phyloP scores from a whole-genome alignment of 805 yeast species.

The Kodamaea nitidulidarum region DNA sequence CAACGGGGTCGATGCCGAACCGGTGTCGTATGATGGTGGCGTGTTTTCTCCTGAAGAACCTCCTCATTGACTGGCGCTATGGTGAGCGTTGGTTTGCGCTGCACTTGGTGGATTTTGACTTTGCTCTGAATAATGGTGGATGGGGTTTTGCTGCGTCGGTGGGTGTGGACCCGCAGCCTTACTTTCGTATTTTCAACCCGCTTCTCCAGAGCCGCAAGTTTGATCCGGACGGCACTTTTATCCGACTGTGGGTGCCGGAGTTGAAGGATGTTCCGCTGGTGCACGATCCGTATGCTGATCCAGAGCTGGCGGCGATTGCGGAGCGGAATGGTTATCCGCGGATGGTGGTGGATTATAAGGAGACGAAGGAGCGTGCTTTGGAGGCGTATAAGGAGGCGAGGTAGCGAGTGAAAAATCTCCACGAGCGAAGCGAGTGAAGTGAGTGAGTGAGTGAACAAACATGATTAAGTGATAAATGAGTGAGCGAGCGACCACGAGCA shows the following conservation, averaged over 20 bases:
- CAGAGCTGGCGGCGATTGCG: slow-evolving; percentile 13
- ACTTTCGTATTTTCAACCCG: slow-evolving; percentile 53
- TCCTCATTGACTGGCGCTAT: slow-evolving; percentile 51
- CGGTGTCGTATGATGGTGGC: slow-evolving; percentile 53
- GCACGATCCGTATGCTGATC: slow-evolving; percentile 32
- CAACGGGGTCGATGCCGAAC: slow-evolving; percentile 53
- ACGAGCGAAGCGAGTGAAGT: no score
- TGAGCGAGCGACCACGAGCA: no score
- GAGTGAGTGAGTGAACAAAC: no score
- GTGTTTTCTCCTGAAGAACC: slow-evolving; percentile 46
- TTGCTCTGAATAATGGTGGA: slow-evolving; percentile 53
- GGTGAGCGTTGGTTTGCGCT: slow-evolving; percentile 51
- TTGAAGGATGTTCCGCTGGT: slow-evolving; percentile 26
- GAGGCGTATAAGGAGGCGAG: slow-evolving; percentile 38
- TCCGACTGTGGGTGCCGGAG: slow-evolving; percentile 50
- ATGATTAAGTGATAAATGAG: background rate
- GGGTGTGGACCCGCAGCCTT: slow-evolving; percentile 55
- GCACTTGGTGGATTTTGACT: slow-evolving; percentile 49
- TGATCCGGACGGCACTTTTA: slow-evolving; percentile 45
- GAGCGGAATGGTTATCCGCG: slow-evolving; percentile 34
- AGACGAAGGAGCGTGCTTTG: slow-evolving; percentile 40
- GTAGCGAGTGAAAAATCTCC: background rate
- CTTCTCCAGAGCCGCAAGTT: slow-evolving; percentile 46
- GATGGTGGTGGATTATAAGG: slow-evolving; percentile 43
- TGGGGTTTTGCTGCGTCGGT: slow-evolving; percentile 55